Base-by-base conservation (phyloP, 257 asterid species). In the Rehmannia glutinosa region DNA sequence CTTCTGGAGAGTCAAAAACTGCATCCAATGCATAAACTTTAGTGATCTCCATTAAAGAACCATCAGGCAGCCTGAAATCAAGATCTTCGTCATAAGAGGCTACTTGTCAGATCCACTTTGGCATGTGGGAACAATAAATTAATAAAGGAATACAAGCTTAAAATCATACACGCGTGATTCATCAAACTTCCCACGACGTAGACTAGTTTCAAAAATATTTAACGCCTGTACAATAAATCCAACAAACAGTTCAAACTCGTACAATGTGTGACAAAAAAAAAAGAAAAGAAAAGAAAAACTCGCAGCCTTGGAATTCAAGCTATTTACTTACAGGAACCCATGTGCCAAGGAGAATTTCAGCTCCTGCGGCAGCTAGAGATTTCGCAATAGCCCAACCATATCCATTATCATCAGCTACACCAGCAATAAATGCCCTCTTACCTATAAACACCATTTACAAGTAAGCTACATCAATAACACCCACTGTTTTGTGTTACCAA, bases 331-430 rank as follows among this genome's bases (percentile, higher is more conserved):
- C 97, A 41, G 97, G 96, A 54, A 90, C 97, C 97, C 97, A 90
- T 20, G 97, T 90, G 36, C 97, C 94, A 47, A 90, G 79, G 20
- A 90, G 90, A 86, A 90, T 84, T 68, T 84, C 92, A 57, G 96
- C 97, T 74, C 97, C 97, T 15, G 97, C 97, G 20, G 96, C 97
- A 66, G 95, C 95, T 45, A 90, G 78, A 57, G 96, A 90, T 75
- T 90, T 90, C 13, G 96, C 92, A 69, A 90, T 90, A 55, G 97
- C 97, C 97, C 97, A 90, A 27, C 97, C 97, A 78, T 90, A 90
- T 59, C 96, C 96, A 55, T 90, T 87, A 70, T 90, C 97, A 81
- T 90, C 97, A 56, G 97, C 96, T 54, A 90, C 79, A 27, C 97
- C 97, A 73, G 96, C 96, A 69, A 90, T 86, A 78, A 90, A 90